Percentiles rank a stretch among this genome's conserved stretches.
phyloP scores from a whole-genome alignment of 2,329 filamentous ascomycete genomes.

The Shiraia sp. region DNA sequence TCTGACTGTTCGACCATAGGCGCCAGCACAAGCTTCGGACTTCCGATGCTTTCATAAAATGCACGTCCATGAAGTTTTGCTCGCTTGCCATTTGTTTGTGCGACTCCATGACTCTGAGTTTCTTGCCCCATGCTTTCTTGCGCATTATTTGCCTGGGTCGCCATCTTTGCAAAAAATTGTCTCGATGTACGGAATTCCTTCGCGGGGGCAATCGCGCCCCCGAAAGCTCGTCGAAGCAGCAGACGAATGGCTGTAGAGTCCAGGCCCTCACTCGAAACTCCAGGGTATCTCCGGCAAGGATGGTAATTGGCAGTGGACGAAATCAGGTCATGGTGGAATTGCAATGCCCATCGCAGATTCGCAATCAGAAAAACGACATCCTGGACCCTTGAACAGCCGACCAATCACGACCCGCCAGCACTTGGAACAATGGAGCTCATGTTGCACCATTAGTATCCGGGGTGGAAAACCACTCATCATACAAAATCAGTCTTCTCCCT shows the following conservation, averaged over 20 bases:
- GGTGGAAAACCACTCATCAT: slow-evolving; percentile 1
- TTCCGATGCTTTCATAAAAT: slow-evolving; percentile 94
- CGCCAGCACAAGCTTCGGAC: slow-evolving; percentile 85
- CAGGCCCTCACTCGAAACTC: neutral
- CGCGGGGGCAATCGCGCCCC: slow-evolving; percentile 26
- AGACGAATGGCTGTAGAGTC: slow-evolving; percentile 22
- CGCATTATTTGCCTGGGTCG: slow-evolving; percentile 14
- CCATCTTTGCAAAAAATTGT: slow-evolving; percentile 20
- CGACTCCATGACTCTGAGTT: slow-evolving; percentile 11
- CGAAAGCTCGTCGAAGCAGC: slow-evolving; percentile 15
- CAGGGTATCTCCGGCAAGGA: neutral
- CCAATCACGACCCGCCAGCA: slow-evolving; percentile 23
- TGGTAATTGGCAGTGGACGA: neutral
- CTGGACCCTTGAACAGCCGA: slow-evolving; percentile 2
- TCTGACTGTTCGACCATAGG: slow-evolving; percentile 99
- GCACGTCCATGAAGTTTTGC: slow-evolving; percentile 77
- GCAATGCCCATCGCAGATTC: slow-evolving; percentile 3
- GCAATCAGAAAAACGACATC: slow-evolving; percentile 17
- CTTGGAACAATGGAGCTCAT: slow-evolving; percentile 8
- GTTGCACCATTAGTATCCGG: slow-evolving; percentile 7
- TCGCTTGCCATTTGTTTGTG: slow-evolving; percentile 14
- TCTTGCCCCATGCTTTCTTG: slow-evolving; percentile 4
- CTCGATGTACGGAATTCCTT: slow-evolving; percentile 4
- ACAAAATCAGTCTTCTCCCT: neutral
- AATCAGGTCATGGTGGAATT: too few relatives aligned